Evolutionary conservation across 495 filamentous ascomycete species (phyloP), one percentile per base, ranked within the genome.

Genomic region (Chlorociboria aeruginascens): DNA sequence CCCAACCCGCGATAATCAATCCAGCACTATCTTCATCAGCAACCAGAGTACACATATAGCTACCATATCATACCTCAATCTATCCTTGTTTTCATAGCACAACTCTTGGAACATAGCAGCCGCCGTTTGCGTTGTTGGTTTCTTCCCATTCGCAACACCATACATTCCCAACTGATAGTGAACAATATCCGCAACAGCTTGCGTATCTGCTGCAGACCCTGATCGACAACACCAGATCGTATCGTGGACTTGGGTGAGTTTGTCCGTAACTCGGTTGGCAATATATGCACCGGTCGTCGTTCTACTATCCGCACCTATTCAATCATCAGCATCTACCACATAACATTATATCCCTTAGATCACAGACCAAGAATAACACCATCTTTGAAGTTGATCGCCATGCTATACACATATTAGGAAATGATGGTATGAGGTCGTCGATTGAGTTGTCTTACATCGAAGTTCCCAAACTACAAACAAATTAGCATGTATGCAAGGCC

Each of bases 241-340:
- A 66, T 97, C 92, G 67, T 94, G 85, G 36, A 98, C 89, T 68
- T 89, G 86, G 54, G 93, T 98, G 61, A 98, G 81, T 74, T 98
- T 98, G 73, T 98, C 92, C 48, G 92, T 97, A 42, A 98, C 93
- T 70, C 92, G 83, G 66, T 98, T 98, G 59, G 92, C 93, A 63
- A 98, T 97, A 76, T 95, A 97, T 53, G 92, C 82, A 60, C 92
- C 92, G 46, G 92, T 97, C n/a, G 92, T 97, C 58, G 92, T 98
- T 70, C 92, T 81, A 58, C 88, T 95, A 66, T 98, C 92, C 55
- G 92, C 92, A 46, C 90, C 82, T 76, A 42, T 34, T 39, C 9
- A 25, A 28, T 17, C 39, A 36, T 13, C 17, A 44, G 62, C 16
- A 68, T 61, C 20, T 13, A 13, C 31, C 44, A 29, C 13, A 43